Evolutionary conservation across 495 filamentous ascomycete genomes (phyloP).

Genomic region (Neurospora sp.): DNA sequence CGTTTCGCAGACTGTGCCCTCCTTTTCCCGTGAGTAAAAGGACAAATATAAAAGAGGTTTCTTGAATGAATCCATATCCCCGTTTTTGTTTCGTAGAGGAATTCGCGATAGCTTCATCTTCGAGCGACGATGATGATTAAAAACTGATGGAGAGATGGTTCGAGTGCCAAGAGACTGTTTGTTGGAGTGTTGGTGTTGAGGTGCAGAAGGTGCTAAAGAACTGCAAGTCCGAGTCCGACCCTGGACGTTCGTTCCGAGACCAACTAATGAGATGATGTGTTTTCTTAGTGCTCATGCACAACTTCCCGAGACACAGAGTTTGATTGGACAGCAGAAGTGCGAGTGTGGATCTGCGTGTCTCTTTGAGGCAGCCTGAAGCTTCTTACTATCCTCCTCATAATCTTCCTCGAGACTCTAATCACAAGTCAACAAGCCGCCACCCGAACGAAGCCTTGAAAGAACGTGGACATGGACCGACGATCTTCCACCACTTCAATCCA

Average conservation of each 20-base stretch:
- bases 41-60: not conserved
- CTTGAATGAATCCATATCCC: not conserved
- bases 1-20: not conserved
- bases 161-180: not conserved
- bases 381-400: not conserved
- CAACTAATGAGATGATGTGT: not conserved
- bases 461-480: not conserved
- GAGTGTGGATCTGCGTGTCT: not conserved
- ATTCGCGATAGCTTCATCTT: not conserved
- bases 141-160: not conserved
- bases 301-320: accelerated
- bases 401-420: not conserved
- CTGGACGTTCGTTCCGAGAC: not conserved
- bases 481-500: not conserved
- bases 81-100: not conserved
- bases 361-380: not conserved
- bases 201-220: not conserved
- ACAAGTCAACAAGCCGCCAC: not conserved
- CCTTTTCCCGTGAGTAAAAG: not conserved
- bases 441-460: not conserved
- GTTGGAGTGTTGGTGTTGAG: not conserved
- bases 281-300: too few relatives aligned
- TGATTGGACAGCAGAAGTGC: not conserved
- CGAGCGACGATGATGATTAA: not conserved
- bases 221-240: not conserved